Evolutionary conservation across 352 stramenopile genomes (phyloP).

Genomic region (Globisporangium acanthophoron): DNA sequence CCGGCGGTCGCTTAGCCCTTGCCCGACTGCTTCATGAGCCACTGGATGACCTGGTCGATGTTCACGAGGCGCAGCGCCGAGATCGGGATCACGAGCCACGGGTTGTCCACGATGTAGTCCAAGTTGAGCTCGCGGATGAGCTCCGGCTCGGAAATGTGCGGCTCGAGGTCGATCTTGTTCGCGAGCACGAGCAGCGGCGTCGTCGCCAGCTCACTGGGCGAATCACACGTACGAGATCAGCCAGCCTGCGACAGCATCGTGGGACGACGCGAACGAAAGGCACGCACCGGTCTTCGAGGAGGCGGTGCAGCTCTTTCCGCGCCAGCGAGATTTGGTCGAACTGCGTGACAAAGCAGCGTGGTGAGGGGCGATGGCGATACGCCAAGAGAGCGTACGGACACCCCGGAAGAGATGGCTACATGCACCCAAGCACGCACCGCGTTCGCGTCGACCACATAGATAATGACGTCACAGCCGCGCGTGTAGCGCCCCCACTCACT

Average conservation of each 20-base stretch:
- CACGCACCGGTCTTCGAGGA: conserved; percentile 93
- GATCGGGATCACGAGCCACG: conserved; percentile 98
- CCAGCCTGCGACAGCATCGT: too few relatives aligned
- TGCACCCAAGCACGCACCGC: conserved; percentile 55
- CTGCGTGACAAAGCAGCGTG: conserved; percentile 19
- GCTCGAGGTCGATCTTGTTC: conserved; percentile 99
- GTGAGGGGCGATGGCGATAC: not conserved
- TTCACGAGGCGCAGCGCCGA: conserved; percentile 95
- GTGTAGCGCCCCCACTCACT: conserved; percentile 93
- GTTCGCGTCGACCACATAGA: conserved; percentile 98
- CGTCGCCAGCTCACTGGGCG: conserved; percentile 67
- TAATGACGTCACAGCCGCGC: conserved; percentile 97
- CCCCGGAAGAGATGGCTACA: not conserved
- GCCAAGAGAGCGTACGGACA: not conserved
- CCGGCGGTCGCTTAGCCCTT: conserved; percentile 51
- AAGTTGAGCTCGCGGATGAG: conserved; percentile 95
- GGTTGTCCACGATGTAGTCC: conserved; percentile 98
- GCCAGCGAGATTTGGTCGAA: conserved; percentile 92
- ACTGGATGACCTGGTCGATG: conserved; percentile 97
- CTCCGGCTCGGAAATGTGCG: conserved; percentile 88
- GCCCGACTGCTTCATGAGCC: conserved; percentile 93
- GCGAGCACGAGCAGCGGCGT: conserved; percentile 95
- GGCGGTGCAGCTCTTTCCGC: conserved; percentile 91
- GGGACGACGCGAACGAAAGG: conserved; percentile 1
- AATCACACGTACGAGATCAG: conserved; percentile 3